Conservation (phyloP, 441 rosid species). For the Erodium chrysanthum region DNA sequence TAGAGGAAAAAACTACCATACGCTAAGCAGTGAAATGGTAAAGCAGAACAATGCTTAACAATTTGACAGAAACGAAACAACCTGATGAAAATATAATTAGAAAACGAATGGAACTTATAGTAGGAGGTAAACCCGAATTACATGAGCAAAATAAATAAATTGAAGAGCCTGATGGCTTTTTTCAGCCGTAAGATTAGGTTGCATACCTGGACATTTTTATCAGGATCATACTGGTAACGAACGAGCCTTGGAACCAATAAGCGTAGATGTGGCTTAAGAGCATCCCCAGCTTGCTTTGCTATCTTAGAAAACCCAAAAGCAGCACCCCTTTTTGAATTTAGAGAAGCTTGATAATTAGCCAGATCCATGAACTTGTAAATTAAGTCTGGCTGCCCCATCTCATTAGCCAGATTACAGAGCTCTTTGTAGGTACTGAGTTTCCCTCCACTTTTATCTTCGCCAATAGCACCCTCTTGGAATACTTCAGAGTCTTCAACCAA, state of each 20-base stretch:
- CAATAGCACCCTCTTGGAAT: slow-evolving; percentile 87
- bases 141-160: slow-evolving; percentile 1
- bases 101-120: not conserved
- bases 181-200: slow-evolving; percentile 10
- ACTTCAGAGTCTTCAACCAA: slow-evolving; percentile 88
- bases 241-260: slow-evolving; percentile 82
- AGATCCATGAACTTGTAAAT: slow-evolving; percentile 96
- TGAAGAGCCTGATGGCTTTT: slow-evolving; percentile 1
- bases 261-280: slow-evolving; percentile 76
- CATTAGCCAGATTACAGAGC: slow-evolving; percentile 92
- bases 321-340: slow-evolving; percentile 91
- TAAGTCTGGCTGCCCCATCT: slow-evolving; percentile 98
- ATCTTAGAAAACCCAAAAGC: slow-evolving; percentile 97
- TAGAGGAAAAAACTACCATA: slow-evolving; percentile 4
- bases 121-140: not conserved
- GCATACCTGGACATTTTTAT: slow-evolving; percentile 90
- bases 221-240: slow-evolving; percentile 96
- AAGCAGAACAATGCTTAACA: not conserved
- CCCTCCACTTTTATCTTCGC: slow-evolving; percentile 80
- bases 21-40: not conserved
- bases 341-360: slow-evolving; percentile 89
- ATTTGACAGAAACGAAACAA: slow-evolving; percentile 6
- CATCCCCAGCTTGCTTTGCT: slow-evolving; percentile 99
- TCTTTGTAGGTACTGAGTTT: slow-evolving; percentile 95
- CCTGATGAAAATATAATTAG: not conserved